Evolutionary conservation across 495 filamentous ascomycete genomes (phyloP), one percentile per base, ranked within the genome.

Genomic region (Xylaria acuta): DNA sequence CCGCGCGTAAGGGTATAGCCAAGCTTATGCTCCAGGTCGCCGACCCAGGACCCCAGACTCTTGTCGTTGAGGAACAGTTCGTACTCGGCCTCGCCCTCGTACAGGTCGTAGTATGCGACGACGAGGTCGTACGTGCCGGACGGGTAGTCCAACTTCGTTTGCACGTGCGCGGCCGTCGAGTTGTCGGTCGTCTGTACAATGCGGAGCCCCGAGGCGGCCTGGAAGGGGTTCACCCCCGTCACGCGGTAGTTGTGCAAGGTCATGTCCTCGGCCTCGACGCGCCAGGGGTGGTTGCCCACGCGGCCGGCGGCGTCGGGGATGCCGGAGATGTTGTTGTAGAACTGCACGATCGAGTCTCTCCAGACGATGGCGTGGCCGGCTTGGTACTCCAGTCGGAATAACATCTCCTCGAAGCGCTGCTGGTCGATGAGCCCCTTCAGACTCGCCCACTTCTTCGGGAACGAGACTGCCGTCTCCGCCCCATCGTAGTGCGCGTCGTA

Each of bases 401-500:
- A 78, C 22, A 89, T 83, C 58, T 92, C 80, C 0, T 89, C 79
- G 81, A 84, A 93, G 54, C 91, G 85, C 77, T 90, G 84, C n/a
- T 77, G 58, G 76, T 93, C 91, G 60, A 93, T 82, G 25, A 85
- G 83, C 1, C 86, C 86, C 27, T 84, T 69, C 0, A 93, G 81
- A 3, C 82, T 78, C 43, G 85, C 74, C 90, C 90, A 92, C 58
- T 80, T 75, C 1, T 75, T 53, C 0, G 83, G 75, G 76, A 92
- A 92, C 0, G 82, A 85, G 69, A 91, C 89, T 1, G 87, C 91
- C 3, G 84, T 86, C 27, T 82, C 85, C 25, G 87, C 86, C 20
- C 91, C 91, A 20, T 72, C 80, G 79, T 93, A 92, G 78, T 93
- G 84, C 38, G 89, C 88, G 73, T 93, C 88, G 75, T 93, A 93